Evolutionary conservation across 208 protist species (phyloP).

Genomic region (Vickermania spadyakhi): DNA sequence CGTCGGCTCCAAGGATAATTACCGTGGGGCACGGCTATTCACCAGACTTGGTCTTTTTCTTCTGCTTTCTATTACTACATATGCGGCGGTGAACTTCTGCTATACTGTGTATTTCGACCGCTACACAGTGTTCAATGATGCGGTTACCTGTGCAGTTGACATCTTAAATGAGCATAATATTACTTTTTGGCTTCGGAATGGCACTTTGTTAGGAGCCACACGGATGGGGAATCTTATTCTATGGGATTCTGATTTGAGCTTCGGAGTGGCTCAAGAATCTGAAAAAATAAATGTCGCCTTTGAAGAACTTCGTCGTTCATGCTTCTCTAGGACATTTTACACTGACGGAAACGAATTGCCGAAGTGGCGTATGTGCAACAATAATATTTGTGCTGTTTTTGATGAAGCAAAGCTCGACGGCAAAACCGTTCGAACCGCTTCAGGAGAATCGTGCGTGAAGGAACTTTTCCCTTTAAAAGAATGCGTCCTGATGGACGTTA

Average conservation of each 20-base stretch:
- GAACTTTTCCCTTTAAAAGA: constrained; percentile 47
- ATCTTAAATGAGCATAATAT: constrained; percentile 25
- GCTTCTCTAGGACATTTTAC: constrained; percentile 21
- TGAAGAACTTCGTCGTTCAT: constrained; percentile 14
- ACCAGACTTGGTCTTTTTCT: constrained; percentile 31
- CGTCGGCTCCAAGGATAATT: constrained; percentile 3
- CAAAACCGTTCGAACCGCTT: constrained; percentile 22
- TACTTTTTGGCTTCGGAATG: constrained; percentile 63
- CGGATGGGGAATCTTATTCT: constrained; percentile 62
- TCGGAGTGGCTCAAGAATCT: constrained; percentile 31
- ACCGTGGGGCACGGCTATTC: constrained; percentile 10
- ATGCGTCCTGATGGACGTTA: constrained; percentile 47
- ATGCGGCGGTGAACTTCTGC: constrained; percentile 59
- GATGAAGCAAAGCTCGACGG: constrained; percentile 26
- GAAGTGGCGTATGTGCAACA: constrained; percentile 68
- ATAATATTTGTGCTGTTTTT: constrained; percentile 70
- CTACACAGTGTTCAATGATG: constrained; percentile 43
- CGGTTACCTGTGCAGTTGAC: constrained; percentile 40
- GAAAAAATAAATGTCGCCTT: constrained; percentile 25
- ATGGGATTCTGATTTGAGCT: constrained; percentile 80
- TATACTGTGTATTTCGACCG: constrained; percentile 65
- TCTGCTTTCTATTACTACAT: constrained; percentile 38
- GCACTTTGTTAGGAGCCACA: constrained; percentile 62
- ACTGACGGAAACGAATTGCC: constrained; percentile 18
- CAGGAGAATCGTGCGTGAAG: constrained; percentile 24